Percentiles rank a stretch among this genome's conserved stretches.
These are phyloP conservation scores for Nasturtium officinale DNA, from an alignment of 345 rosid genomes.

Conservation along the genomic window DNA sequence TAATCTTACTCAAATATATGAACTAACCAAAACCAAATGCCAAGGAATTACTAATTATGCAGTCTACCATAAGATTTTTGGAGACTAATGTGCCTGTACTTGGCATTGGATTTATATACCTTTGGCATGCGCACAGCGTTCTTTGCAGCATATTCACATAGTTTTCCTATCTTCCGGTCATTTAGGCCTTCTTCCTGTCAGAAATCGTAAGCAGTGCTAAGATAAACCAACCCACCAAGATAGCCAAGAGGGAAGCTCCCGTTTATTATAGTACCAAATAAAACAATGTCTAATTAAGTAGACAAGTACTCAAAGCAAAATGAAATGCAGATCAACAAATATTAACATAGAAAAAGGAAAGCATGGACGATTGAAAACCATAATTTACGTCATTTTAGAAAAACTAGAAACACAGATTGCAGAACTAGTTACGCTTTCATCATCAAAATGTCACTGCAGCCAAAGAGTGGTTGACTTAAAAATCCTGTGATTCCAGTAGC, in stretches of 20 bases:
- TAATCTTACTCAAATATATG: constrained; percentile 6
- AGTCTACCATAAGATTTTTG: neutral
- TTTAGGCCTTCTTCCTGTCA: constrained; percentile 88
- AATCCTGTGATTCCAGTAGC: neutral
- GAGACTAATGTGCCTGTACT: neutral
- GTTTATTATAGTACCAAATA: neutral
- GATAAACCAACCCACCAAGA: neutral
- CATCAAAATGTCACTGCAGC: neutral
- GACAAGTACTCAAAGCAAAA: constrained; percentile 5
- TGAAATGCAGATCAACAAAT: neutral
- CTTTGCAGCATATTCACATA: constrained; percentile 92
- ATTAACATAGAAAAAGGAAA: neutral
- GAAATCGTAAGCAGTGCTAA: constrained; percentile 19
- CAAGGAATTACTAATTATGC: neutral
- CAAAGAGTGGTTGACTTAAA: neutral
- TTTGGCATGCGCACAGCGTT: constrained; percentile 92
- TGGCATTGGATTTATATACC: constrained; percentile 51
- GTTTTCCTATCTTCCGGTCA: constrained; percentile 87
- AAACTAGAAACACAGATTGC: constrained; percentile 3
- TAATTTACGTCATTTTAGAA: neutral
- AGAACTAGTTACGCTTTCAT: constrained; percentile 2
- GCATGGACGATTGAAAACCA: constrained; percentile 6
- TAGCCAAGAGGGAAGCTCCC: constrained; percentile 6
- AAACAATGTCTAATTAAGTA: neutral
- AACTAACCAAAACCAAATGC: neutral